These are phyloP conservation scores for Brassica carinata DNA, from an alignment of 345 rosid species.

Conservation along the genomic window DNA sequence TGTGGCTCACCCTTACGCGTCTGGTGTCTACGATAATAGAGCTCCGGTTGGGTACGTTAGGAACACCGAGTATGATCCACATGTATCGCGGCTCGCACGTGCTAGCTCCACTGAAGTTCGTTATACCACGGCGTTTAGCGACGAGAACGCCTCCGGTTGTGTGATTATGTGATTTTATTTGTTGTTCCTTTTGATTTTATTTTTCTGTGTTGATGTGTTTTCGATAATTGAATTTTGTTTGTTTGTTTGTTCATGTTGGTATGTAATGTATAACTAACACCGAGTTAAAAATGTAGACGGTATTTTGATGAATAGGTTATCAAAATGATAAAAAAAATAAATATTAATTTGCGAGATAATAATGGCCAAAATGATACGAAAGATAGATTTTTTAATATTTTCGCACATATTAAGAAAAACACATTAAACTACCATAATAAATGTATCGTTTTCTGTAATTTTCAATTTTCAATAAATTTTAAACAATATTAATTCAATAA, in stretches of 20 bases:
- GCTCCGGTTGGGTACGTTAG: constrained; percentile 91
- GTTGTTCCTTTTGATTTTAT: not conserved
- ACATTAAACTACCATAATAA: too few species aligned
- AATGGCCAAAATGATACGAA: not conserved
- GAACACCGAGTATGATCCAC: constrained; percentile 60
- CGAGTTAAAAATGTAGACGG: not conserved
- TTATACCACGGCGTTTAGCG: constrained; percentile 96
- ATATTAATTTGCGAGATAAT: not conserved
- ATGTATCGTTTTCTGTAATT: too few species aligned
- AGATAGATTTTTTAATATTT: not conserved
- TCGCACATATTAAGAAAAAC: too few species aligned
- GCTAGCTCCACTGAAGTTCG: constrained; percentile 96
- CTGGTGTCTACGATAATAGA: constrained; percentile 84
- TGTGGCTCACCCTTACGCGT: constrained; percentile 91
- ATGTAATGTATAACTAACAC: not conserved
- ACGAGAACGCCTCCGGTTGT: constrained; percentile 76
- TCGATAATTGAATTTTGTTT: not conserved
- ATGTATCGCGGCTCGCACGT: constrained; percentile 67
- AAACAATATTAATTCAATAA: too few species aligned
- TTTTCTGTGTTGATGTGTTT: not conserved
- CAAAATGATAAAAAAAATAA: too few species aligned
- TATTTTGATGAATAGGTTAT: not conserved
- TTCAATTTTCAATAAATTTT: too few species aligned
- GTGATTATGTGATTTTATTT: constrained; percentile 57
- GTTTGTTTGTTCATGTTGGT: constrained; percentile 2